Percentiles rank a stretch among this genome's conserved stretches.
phyloP scores from a whole-genome alignment of 106 monocot species.

The Dendrobium nobile region DNA sequence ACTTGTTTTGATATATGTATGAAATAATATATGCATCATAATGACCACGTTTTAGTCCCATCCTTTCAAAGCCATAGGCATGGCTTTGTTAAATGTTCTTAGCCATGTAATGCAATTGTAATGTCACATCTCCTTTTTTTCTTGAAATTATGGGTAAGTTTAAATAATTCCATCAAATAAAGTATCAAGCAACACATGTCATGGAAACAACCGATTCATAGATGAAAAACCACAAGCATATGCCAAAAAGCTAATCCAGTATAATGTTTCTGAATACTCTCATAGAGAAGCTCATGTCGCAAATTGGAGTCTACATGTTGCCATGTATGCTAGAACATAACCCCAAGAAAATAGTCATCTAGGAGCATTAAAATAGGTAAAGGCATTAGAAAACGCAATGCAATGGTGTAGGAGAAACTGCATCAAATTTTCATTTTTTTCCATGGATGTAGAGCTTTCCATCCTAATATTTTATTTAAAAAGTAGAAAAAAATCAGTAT shows the following conservation, averaged over 20 bases:
- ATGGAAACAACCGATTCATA: not conserved
- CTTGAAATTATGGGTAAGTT: not conserved
- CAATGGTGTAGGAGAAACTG: not conserved
- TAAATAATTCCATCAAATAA: not conserved
- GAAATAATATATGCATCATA: not conserved
- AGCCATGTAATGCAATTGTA: not conserved
- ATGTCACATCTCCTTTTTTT: not conserved
- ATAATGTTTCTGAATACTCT: not conserved
- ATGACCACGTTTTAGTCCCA: not conserved
- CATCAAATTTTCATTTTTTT: slow-evolving; percentile 1
- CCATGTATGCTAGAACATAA: not conserved
- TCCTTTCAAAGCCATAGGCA: not conserved
- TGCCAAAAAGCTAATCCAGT: not conserved
- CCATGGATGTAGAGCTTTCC: not conserved
- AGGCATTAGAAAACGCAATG: not conserved
- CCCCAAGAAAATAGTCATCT: not conserved
- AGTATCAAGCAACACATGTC: not conserved
- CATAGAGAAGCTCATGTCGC: not conserved
- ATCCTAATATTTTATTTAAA: not conserved
- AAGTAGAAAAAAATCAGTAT: not conserved
- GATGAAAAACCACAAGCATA: not conserved
- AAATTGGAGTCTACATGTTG: not conserved
- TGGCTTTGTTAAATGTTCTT: not conserved
- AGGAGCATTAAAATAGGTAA: not conserved
- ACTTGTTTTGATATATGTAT: not conserved